phyloP scores from a whole-genome alignment of 2,329 filamentous ascomycete species.

The Colletotrichum brevisporum region DNA sequence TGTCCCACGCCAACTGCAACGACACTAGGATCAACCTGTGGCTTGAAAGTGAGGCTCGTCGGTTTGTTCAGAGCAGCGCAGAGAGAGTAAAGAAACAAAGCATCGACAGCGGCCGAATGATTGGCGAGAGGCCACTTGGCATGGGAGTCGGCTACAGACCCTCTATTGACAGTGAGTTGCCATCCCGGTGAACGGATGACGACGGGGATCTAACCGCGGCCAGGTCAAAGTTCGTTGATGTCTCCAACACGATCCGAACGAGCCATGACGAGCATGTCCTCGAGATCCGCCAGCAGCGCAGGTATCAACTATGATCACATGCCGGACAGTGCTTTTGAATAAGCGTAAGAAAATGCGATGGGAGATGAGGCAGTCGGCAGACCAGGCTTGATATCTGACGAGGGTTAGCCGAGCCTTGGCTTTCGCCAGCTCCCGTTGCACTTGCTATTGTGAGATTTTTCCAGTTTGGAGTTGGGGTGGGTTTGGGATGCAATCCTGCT shows the following conservation, averaged over 20 bases:
- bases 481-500: not conserved
- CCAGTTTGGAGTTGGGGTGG: slow-evolving; percentile 17
- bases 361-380: not conserved
- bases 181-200: not conserved
- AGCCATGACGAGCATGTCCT: slow-evolving; percentile 38
- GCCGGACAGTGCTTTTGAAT: slow-evolving; percentile 52
- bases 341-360: slow-evolving; percentile 13
- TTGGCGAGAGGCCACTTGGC: slow-evolving; percentile 25
- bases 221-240: slow-evolving; percentile 33
- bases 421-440: not conserved
- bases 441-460: slow-evolving; percentile 13
- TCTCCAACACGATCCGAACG: slow-evolving; percentile 35
- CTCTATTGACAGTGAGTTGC: slow-evolving; percentile 38
- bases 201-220: slow-evolving; percentile 5
- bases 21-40: slow-evolving; percentile 67
- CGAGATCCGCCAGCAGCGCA: slow-evolving; percentile 41
- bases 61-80: slow-evolving; percentile 58
- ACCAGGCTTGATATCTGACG: not conserved
- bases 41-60: slow-evolving; percentile 66
- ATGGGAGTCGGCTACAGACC: slow-evolving; percentile 16
- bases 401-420: not conserved
- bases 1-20: slow-evolving; percentile 66
- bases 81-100: slow-evolving; percentile 43
- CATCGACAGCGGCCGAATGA: slow-evolving; percentile 22
- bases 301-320: slow-evolving; percentile 55